Base-by-base conservation (phyloP, 164 flowering plant genomes). In the Hamamelis virginiana region DNA sequence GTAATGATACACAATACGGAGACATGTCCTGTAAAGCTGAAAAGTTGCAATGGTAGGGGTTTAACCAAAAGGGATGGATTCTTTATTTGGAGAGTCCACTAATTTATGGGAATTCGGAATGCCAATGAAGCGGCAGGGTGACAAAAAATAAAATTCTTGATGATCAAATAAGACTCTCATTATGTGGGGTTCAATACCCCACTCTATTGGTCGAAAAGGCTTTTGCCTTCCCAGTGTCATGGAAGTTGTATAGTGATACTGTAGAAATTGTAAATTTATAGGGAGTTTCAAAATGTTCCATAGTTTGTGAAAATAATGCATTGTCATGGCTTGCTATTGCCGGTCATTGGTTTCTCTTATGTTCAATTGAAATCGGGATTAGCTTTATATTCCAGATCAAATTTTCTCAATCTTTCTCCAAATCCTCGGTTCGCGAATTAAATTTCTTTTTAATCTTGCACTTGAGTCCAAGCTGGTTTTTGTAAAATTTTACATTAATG, bases 181-280 rank as follows among this genome's bases (percentile, higher is more conserved):
- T 62, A 50, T 50, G 25, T 21, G 8, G 15, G 19, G 13, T 43
- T 22, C 47, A 46, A 43, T 8, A 62, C 65, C 0, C n/a, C 45
- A 23, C 10, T 16, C 25, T 59, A 33, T 59, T n/a, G 9, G 28
- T 22, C 21, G 52, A 21, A 21, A 45, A 22, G 4, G 52, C 66
- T 45, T 63, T 63, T 26, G 33, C n/a, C 3, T 63, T 63, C 66
- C 27, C 47, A n/a, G 62, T 27, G 23, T 60, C 33, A 60, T 45
- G 16, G 22, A 19, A 33, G 45, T 19, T 60, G 63, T 33, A 60
- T 60, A 33, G 63, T 14, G 44, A 59, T 59, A 16, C 28, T 27
- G 62, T 16, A 6, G 62, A 60, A 60, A 60, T 19, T 41, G 63
- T 60, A 33, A 26, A 60, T 60, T 28, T 60, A 1, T 60, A 33